Percentiles rank a stretch among this genome's conserved stretches.
Evolutionary conservation across 768 basidiomycete species (phyloP).

Genomic region (Sutorius australiensis): DNA sequence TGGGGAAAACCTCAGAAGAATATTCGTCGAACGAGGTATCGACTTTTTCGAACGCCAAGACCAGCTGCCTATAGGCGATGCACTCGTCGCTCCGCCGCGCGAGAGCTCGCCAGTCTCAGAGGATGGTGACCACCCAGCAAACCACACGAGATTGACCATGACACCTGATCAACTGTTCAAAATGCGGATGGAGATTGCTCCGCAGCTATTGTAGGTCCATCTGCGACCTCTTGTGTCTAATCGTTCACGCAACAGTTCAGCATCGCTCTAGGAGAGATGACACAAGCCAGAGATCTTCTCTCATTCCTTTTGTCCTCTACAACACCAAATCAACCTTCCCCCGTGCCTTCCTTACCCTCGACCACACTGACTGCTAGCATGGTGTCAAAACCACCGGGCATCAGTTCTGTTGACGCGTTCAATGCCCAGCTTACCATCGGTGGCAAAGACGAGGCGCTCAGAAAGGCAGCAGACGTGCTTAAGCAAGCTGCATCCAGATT

Average conservation of each 20-base stretch:
- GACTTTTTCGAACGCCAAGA: constrained; percentile 67
- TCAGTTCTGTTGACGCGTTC: constrained; percentile 65
- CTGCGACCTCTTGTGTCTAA: not conserved
- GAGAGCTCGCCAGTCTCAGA: constrained; percentile 26
- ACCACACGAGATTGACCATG: constrained; percentile 46
- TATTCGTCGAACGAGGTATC: constrained; percentile 68
- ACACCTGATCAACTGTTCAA: constrained; percentile 67
- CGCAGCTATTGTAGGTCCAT: constrained; percentile 65
- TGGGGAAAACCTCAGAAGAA: constrained; percentile 62
- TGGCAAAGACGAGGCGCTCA: constrained; percentile 74
- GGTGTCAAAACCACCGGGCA: constrained; percentile 63
- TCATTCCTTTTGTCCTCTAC: constrained; percentile 49
- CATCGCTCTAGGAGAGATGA: constrained; percentile 76
- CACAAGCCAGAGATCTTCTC: constrained; percentile 69
- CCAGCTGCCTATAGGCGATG: constrained; percentile 19
- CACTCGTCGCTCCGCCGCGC: constrained; percentile 22
- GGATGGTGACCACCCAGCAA: constrained; percentile 29
- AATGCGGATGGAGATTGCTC: constrained; percentile 69
- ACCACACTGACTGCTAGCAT: constrained; percentile 54
- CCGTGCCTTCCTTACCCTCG: constrained; percentile 28
- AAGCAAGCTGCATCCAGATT: constrained; percentile 66
- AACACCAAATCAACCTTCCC: constrained; percentile 32
- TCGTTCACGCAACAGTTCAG: constrained; percentile 36
- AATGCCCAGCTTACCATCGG: constrained; percentile 70
- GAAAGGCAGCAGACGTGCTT: constrained; percentile 70